Base-by-base conservation (phyloP, 139 green algal species). In the Axilococcus clingmanii region DNA sequence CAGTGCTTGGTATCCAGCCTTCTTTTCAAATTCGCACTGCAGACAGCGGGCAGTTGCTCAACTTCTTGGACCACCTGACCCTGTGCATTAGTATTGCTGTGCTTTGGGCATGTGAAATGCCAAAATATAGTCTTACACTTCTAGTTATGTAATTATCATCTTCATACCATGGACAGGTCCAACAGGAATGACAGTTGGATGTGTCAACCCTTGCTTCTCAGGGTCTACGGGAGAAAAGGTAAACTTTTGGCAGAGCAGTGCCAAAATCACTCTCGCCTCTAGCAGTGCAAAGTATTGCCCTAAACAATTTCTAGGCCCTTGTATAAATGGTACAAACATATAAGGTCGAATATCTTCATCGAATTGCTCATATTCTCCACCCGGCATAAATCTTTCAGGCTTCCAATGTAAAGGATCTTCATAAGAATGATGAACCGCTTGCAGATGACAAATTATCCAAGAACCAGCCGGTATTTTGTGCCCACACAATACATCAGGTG, bases 321-420 rank as follows among this genome's bases (percentile, higher is more conserved):
- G 81, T 48, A 94, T 94, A 76, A 97, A 97, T 23, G 89, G 88
- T 52, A 97, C 38, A 61, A 94, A 97, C 83, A 87, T 93, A 69
- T 83, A 93, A 7, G 76, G 62, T 6, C 81, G 68, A 20, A 81
- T 72, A 33, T 76, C 64, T 35, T 94, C 83, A 20, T 79, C 62
- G 49, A 92, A 91, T 4, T 73, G 17, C 43, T 95, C 86, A 54
- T 86, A 94, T 69, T 94, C 84, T 15, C 76, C 84, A 12, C 68
- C 76, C 0, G 80, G 80, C 69, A 94, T 63, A 74, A 93, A 97
- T 24, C 88, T 78, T 43, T 89, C 72, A 8, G 88, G 89, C 1
- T 57, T 43, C 74, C 85, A 97, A 2, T 23, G 41, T 17, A 69
- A 28, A n/a, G 86, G 82, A 8, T 86, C 43, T 51, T 82, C 48